Percentiles rank a stretch among this genome's conserved stretches.
phyloP scores from a whole-genome alignment of 140 eudicot species.

The Erigeron philadelphicus region DNA sequence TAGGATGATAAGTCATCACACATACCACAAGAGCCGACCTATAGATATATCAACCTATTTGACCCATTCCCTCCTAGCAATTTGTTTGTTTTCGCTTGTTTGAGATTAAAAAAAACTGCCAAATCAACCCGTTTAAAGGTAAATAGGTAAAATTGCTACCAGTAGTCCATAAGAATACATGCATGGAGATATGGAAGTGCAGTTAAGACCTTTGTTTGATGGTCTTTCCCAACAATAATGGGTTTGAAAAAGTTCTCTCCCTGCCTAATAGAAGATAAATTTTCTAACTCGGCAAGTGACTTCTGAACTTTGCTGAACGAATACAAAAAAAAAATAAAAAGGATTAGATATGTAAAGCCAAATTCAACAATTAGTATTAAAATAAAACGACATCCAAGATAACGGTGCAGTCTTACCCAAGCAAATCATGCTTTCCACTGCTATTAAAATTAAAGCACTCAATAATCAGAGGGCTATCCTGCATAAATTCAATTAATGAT shows the following conservation, averaged over 20 bases:
- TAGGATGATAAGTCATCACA: no score
- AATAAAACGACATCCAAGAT: slow-evolving; percentile 14
- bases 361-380: slow-evolving; percentile 23
- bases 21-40: no score
- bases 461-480: slow-evolving; percentile 72
- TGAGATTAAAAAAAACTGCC: background rate
- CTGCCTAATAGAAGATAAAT: slow-evolving; percentile 37
- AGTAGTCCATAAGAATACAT: background rate
- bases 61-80: no score
- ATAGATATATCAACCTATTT: no score
- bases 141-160: background rate
- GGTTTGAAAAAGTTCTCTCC: slow-evolving; percentile 62
- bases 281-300: slow-evolving; percentile 68
- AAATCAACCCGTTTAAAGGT: background rate
- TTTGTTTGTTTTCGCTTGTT: no score
- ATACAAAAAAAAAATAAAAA: background rate
- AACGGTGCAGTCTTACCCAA: slow-evolving; percentile 55
- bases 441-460: slow-evolving; percentile 81
- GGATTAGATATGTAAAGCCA: slow-evolving; percentile 15
- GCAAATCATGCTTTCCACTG: slow-evolving; percentile 78
- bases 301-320: slow-evolving; percentile 54
- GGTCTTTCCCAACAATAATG: slow-evolving; percentile 40
- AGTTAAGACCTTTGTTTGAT: slow-evolving; percentile 56
- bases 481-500: slow-evolving; percentile 36
- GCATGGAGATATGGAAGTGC: slow-evolving; percentile 12